Evolutionary conservation across 2,329 filamentous ascomycete genomes (phyloP), one percentile per base, ranked within the genome.

Genomic region (Zasmidium angulare): DNA sequence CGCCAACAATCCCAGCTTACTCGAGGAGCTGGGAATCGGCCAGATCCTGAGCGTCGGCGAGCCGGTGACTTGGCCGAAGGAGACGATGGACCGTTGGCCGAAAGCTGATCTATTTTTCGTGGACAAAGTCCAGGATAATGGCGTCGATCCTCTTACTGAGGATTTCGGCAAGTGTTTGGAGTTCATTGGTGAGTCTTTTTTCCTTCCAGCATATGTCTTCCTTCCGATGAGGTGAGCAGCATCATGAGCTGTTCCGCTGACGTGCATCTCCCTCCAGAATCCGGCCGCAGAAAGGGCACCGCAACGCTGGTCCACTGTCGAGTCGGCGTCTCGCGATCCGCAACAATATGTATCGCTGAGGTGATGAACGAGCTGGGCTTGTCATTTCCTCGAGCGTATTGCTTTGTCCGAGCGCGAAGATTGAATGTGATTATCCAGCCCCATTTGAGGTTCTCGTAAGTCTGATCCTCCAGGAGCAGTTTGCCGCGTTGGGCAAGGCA

Each of bases 361-460:
- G 91, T 98, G 36, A 99, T 99, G 95, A 87, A 88, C 36, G 82
- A 88, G 23, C 76, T 91, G 68, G 82, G 86, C 21, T 78, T 97
- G 65, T 95, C 91, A 0, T 93, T 98, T 68, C 92, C 95, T 12
- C 85, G 90, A 56, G 95, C 95, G 60, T 99, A 99, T 76, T 98
- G 95, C 75, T 98, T 93, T 74, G 95, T 99, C 40, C 88, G 95
- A 29, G 95, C 95, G 20, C 85, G 95, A 55, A 84, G 95, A 61
- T 81, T 99, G 50, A 99, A 99, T 71, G 95, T 99, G 54, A 99
- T 99, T 64, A 98, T 99, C 64, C 95, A 99, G 74, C 95, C 95
- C 12, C 93, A 99, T 78, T 82, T 99, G 57, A 85, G 91, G 59
- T 99, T 99, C 77, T 89, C 90, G 66, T 96, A 66, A 72, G 76